Evolutionary conservation across 495 filamentous ascomycete species (phyloP), one percentile per base, ranked within the genome.

Genomic region (Parachaetomium inaequale): DNA sequence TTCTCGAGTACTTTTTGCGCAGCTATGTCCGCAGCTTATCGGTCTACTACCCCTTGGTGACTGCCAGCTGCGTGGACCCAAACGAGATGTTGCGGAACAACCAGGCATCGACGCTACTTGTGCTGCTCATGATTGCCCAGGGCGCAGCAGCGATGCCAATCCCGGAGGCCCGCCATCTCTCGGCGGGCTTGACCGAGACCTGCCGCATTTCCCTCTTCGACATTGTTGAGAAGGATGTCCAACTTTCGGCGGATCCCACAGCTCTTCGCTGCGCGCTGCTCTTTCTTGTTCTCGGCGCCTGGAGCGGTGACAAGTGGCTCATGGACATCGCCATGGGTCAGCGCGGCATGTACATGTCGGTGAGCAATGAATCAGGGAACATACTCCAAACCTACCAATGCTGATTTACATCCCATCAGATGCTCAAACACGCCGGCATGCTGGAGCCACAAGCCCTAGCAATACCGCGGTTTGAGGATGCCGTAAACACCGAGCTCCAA

Each of bases 311-410:
- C 68, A 87, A 86, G 67, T 87, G 84, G 84, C 84, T 85, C 49
- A 88, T 88, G 84, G 84, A 87, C 63, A 87, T 87, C 51, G 81
- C 84, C 28, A 86, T 85, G 82, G 85, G 85, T n/a, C 85, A 88
- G 67, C 79, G 83, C 31, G 82, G 80, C 46, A 86, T 87, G 84
- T 88, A 88, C 64, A 79, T 85, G 55, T 79, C 82, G 61, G 84
- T 87, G 70, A 75, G 79, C 65, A 25, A n/a, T 7, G 31, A 11
- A 57, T 46, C 0, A 36, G 38, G n/a, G 6, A 12, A 11, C n/a
- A 17, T 7, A 4, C 19, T 2, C 8, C 15, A 15, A 7, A 7
- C 4, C 2, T 12, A 4, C n/a, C 0, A 31, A 32, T 28, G 11
- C 21, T 58, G 17, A 47, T 23, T n/a, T 11, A 15, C 0, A 6